Evolutionary conservation across 1,284 basidiomycete species (phyloP), one percentile per base, ranked within the genome.

Genomic region (Naganishia sp.): DNA sequence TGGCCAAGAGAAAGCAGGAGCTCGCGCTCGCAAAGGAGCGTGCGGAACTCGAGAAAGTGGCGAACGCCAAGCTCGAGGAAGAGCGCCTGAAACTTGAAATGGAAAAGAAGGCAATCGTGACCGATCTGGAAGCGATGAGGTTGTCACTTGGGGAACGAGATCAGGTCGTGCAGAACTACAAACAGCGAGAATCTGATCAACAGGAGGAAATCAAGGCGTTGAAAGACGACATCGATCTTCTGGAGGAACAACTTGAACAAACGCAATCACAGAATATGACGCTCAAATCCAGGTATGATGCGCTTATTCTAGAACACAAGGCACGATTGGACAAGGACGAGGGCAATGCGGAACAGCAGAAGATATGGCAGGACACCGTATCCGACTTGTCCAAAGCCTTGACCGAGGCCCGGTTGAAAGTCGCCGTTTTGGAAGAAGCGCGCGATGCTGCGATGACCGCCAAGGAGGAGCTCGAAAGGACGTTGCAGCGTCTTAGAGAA

Each of bases 1-100:
- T 98, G 11, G 85, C 89, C 35, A 85, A 86, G 76, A 95, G 96
- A 78, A 90, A 96, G 68, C 85, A 88, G 3, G 95, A 99, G 77
- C 82, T 98, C 31, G 83, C 85, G 1, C 81, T 93, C 50, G 85
- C 88, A 63, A 90, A 88, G 75, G 94, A 97, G 74, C 83, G 89
- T 11, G 91, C 90, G 0, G 90, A 94, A 75, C 85, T 89, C 31
- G 94, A 96, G 65, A 86, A 89, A 68, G 83, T 84, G 63, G 93
- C 94, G 78, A 85, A 87, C 63, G 87, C 88, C 71, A 85, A 86
- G 6, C 75, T 97, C 52, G 89, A 94, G 76, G 86, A 82, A 67
- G 81, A 94, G 45, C 89, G 89, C 79, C 87, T 90, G 83, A 81
- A 85, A 11, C 81, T 96, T 17, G 88, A 95, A 72, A 81, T 86